Evolutionary conservation across 1,284 basidiomycete genomes (phyloP), one percentile per base, ranked within the genome.

Genomic region (Ganoderma boninense): DNA sequence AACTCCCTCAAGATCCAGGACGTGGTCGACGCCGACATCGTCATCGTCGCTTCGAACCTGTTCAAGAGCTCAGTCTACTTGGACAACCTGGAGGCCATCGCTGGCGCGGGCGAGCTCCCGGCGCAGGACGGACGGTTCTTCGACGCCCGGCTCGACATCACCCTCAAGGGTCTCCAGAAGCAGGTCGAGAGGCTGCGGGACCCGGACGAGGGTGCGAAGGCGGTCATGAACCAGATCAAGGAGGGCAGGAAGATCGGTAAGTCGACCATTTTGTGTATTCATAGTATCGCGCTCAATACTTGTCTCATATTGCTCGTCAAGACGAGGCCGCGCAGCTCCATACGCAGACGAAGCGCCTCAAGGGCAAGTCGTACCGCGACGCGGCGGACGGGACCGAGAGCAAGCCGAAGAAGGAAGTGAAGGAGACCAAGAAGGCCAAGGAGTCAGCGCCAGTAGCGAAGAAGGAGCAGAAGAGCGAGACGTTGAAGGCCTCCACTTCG

Each of bases 31-130:
- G 96, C 95, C 0, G 96, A 98, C 79, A 91, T 98, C 64, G 86
- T 98, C 64, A 89, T 98, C 73, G 90, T 96, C 46, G 95, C 96
- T 2, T 94, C 95, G 2, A 96, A 92, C 74, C 82, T 98, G 23
- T 95, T 97, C 84, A 92, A 92, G 75, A 93, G 93, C 38, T 81
- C 82, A 23, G 88, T 89, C 18, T 97, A 97, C 79, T 87, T 95
- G 69, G 90, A 89, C 14, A 94, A 95, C 77, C 85, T 96, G 18
- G 88, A 90, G 70, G 82, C 88, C 2, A 86, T 97, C 46, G 89
- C 92, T 13, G 94, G 87, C 14, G 89, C 85, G 7, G 90, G 90
- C 2, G 81, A 87, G 23, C 82, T 95, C 49, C 92, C 94, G 1
- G 80, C 83, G 65, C 75, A 79, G 35, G 94, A 95, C 18, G 95